phyloP scores from a whole-genome alignment of 768 basidiomycete genomes.

The Pleurotus platypus region DNA sequence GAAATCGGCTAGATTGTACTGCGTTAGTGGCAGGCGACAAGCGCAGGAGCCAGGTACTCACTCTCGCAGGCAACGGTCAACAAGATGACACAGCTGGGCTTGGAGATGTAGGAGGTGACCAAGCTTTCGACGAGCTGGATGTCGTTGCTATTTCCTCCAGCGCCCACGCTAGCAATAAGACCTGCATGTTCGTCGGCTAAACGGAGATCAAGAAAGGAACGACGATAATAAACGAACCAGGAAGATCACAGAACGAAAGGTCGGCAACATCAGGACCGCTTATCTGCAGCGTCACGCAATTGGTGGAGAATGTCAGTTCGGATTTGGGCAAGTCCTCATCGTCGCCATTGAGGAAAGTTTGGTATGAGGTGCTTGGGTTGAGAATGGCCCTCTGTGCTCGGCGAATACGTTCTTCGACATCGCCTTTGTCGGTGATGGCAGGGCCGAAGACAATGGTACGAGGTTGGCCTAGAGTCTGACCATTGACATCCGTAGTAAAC shows the following conservation, averaged over 20 bases:
- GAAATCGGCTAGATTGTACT: slow-evolving; percentile 55
- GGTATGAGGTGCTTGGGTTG: slow-evolving; percentile 39
- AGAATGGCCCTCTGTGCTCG: slow-evolving; percentile 65
- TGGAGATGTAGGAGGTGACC: slow-evolving; percentile 54
- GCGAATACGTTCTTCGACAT: slow-evolving; percentile 65
- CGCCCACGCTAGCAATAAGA: slow-evolving; percentile 54
- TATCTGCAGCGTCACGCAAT: slow-evolving; percentile 56
- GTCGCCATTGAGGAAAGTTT: slow-evolving; percentile 34
- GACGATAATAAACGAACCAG: background rate
- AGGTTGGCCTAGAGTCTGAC: slow-evolving; percentile 34
- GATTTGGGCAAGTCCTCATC: slow-evolving; percentile 23
- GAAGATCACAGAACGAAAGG: slow-evolving; percentile 46
- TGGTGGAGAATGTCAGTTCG: slow-evolving; percentile 45
- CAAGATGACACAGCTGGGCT: slow-evolving; percentile 60
- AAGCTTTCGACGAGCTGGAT: slow-evolving; percentile 60
- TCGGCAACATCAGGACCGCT: slow-evolving; percentile 58
- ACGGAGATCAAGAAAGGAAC: background rate
- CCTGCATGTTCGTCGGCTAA: slow-evolving; percentile 27
- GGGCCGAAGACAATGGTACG: slow-evolving; percentile 40
- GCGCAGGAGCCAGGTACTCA: slow-evolving; percentile 21
- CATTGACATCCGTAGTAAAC: slow-evolving; percentile 35
- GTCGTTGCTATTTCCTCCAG: slow-evolving; percentile 46
- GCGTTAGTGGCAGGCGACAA: no score
- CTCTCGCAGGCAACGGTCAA: slow-evolving; percentile 65
- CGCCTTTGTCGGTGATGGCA: slow-evolving; percentile 42